Base-by-base conservation (phyloP, 352 stramenopile genomes). In the Pythium volutum region DNA sequence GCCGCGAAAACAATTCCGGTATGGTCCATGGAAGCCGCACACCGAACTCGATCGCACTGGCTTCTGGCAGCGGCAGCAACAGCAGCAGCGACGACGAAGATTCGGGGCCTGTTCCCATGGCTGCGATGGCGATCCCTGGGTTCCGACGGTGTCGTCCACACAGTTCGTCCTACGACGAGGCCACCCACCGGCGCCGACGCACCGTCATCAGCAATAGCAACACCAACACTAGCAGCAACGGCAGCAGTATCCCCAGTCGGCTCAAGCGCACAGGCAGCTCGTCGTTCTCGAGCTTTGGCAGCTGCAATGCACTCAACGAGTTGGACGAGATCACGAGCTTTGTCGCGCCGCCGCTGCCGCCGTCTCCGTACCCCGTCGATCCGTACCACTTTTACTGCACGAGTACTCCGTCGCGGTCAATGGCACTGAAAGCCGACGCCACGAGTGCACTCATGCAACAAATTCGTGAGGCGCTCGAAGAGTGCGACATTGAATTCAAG, bases 371-470 rank as follows among this genome's bases (percentile, higher is more conserved):
- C 62, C 84, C 84, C 0, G 84, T 93, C 14, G 84, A 93, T 42
- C 74, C 79, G 22, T 93, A 93, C 60, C 84, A 93, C 54, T 93
- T 93, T 53, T 89, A 90, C 49, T 91, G 77, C 55, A 53, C 22
- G 56, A 58, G 77, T 54, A 49, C 22, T 54, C 57, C 29, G 22
- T 22, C 47, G 53, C 48, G 49, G 11, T 6, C 23, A 31, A 25
- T 20, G 27, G 8, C 25, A 23, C 56, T 16, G 11, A 59, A 38
- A 3, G 29, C 64, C 55, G 18, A 64, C 18, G 46, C 46, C 60
- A 74, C 80, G 0, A 74, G 67, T 6, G 61, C 61, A 0, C 68
- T 85, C 9, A 46, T 76, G n/a, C 71, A 73, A 6, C 71, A 86
- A 16, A 74, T 89, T 45, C 79, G 75, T 10, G 64, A 75, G 33